Evolutionary conservation across 768 basidiomycete species (phyloP).

Genomic region (Rhizopogon vulgaris): DNA sequence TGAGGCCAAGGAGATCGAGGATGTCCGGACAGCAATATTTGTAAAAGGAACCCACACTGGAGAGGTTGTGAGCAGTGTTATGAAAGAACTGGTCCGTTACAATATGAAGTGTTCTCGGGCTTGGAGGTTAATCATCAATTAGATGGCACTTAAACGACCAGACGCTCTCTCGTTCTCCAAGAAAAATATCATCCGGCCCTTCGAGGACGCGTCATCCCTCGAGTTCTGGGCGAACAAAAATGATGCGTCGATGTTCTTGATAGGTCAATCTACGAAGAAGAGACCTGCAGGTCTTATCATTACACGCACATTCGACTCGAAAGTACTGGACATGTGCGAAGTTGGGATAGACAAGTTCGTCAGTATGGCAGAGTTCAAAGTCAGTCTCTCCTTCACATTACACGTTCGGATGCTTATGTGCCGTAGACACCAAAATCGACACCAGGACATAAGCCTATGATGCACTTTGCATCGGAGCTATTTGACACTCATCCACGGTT

Average conservation of each 20-base stretch:
- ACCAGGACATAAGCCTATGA: conserved; percentile 82
- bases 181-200: conserved; percentile 87
- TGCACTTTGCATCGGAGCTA: conserved; percentile 93
- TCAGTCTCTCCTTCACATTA: conserved; percentile 26
- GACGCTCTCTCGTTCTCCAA: conserved; percentile 89
- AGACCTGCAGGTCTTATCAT: conserved; percentile 83
- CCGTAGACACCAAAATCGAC: conserved; percentile 80
- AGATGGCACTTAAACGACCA: conserved; percentile 95
- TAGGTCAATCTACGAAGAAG: conserved; percentile 93
- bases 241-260: conserved; percentile 85
- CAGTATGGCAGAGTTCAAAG: conserved; percentile 82
- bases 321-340: conserved; percentile 93
- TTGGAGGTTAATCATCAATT: not conserved
- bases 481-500: conserved; percentile 95
- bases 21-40: conserved; percentile 81
- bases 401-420: not conserved
- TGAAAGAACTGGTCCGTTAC: conserved; percentile 78
- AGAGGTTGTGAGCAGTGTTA: conserved; percentile 69
- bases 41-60: conserved; percentile 85
- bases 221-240: conserved; percentile 95
- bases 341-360: conserved; percentile 79
- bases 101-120: not conserved
- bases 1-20: conserved; percentile 86
- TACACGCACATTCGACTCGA: conserved; percentile 79
- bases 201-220: conserved; percentile 74